Evolutionary conservation across 2,329 filamentous ascomycete species (phyloP).

Genomic region (Microcyclosporella mali): DNA sequence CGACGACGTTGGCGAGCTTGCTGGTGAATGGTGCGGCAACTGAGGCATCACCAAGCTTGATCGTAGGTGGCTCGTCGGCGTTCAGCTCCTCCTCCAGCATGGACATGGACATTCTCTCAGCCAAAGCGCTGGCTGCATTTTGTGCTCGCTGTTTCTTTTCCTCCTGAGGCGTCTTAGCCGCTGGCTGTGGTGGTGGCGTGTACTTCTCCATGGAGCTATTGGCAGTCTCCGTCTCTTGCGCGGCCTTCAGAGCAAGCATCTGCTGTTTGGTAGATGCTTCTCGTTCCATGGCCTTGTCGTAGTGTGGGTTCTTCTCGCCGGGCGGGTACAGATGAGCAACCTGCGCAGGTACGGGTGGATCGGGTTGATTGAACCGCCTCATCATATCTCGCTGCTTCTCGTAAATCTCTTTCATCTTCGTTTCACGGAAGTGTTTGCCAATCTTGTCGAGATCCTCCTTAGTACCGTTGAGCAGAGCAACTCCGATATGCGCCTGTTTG

Average conservation of each 20-base stretch:
- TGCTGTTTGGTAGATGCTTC: constrained; percentile 75
- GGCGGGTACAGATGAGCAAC: constrained; percentile 94
- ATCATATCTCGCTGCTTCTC: constrained; percentile 92
- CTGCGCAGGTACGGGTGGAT: constrained; percentile 82
- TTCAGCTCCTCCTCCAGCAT: constrained; percentile 90
- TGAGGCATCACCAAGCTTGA: constrained; percentile 95
- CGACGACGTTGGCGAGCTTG: constrained; percentile 93
- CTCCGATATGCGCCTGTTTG: constrained; percentile 96
- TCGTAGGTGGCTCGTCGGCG: constrained; percentile 83
- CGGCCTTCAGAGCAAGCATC: constrained; percentile 38
- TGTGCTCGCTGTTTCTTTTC: constrained; percentile 52
- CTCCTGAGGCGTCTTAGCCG: constrained; percentile 41
- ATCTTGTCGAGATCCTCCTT: constrained; percentile 87
- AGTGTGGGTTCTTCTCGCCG: constrained; percentile 86
- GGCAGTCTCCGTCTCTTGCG: constrained; percentile 41
- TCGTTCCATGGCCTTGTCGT: constrained; percentile 81
- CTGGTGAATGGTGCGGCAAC: constrained; percentile 96
- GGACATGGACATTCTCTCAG: constrained; percentile 75
- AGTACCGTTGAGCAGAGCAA: constrained; percentile 91
- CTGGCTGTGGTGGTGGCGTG: constrained; percentile 20
- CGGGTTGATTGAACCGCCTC: constrained; percentile 88
- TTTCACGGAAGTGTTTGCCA: constrained; percentile 85
- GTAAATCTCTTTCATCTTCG: constrained; percentile 97
- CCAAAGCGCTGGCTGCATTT: constrained; percentile 68
- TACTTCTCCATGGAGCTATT: constrained; percentile 24